Percentiles rank a stretch among this genome's conserved stretches.
These are phyloP conservation scores for Lodderomyces theae DNA, from an alignment of 1,139 yeast species.

Conservation along the genomic window DNA sequence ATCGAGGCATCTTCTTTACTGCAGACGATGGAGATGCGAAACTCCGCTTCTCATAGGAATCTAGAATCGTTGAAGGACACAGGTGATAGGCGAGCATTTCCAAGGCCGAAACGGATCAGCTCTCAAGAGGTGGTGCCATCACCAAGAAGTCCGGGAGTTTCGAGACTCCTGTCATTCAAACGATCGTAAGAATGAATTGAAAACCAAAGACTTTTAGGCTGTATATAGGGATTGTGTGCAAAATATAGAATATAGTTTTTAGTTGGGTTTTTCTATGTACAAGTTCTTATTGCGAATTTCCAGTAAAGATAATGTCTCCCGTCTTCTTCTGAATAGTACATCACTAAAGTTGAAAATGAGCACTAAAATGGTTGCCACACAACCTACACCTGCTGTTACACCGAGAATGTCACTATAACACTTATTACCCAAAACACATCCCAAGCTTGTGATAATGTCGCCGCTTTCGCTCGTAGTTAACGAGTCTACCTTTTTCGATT, in stretches of 20 bases:
- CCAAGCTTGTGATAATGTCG: not conserved
- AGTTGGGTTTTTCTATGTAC: conserved; percentile 5
- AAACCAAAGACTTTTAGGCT: too few species aligned
- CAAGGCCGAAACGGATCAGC: conserved; percentile 14
- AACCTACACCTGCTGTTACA: conserved; percentile 31
- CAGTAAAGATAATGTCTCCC: conserved; percentile 2
- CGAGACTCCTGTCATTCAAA: conserved; percentile 13
- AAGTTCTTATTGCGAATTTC: conserved; percentile 6
- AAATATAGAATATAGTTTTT: not conserved
- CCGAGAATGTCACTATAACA: conserved; percentile 46
- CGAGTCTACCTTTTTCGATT: conserved; percentile 19
- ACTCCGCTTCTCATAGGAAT: conserved; percentile 14
- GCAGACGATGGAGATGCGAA: conserved; percentile 2
- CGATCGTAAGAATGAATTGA: not conserved
- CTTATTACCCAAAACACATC: conserved; percentile 37
- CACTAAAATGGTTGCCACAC: conserved; percentile 23
- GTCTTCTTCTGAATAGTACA: not conserved
- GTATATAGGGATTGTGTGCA: not conserved
- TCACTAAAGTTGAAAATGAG: conserved; percentile 25
- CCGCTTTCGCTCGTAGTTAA: not conserved
- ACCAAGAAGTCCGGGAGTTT: conserved; percentile 8
- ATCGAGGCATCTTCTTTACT: conserved; percentile 3
- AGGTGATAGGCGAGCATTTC: conserved; percentile 18
- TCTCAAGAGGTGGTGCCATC: conserved; percentile 6
- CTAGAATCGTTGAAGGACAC: conserved; percentile 16